Evolutionary conservation across 2,329 filamentous ascomycete species (phyloP).

Genomic region (Fusarium sp.): DNA sequence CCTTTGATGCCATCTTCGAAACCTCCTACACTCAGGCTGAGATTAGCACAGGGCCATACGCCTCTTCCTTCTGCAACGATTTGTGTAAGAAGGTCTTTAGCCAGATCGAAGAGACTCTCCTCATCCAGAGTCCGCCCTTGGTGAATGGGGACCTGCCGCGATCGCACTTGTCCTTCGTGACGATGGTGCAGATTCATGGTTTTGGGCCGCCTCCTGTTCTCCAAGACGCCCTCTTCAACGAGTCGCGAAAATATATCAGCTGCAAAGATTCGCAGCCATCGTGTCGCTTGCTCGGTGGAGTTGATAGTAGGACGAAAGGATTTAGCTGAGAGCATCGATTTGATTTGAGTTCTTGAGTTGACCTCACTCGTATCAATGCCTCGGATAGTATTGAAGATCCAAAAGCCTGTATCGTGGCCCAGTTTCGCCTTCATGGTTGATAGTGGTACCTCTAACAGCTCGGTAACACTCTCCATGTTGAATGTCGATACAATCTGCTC

Average conservation of each 20-base stretch:
- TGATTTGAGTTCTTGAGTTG: slow-evolving; percentile 90
- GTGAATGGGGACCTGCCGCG: slow-evolving; percentile 80
- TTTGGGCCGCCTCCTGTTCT: slow-evolving; percentile 86
- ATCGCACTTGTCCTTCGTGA: slow-evolving; percentile 77
- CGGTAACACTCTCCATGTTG: slow-evolving; percentile 80
- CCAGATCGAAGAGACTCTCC: slow-evolving; percentile 76
- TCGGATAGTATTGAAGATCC: slow-evolving; percentile 86
- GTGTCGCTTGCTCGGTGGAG: slow-evolving; percentile 78
- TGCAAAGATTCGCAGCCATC: slow-evolving; percentile 91
- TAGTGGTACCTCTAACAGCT: slow-evolving; percentile 77
- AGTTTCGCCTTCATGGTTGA: slow-evolving; percentile 82
- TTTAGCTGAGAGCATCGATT: slow-evolving; percentile 97
- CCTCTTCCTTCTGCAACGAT: slow-evolving; percentile 76
- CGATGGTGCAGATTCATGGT: slow-evolving; percentile 88
- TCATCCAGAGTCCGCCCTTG: slow-evolving; percentile 80
- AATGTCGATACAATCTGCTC: slow-evolving; percentile 86
- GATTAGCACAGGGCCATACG: slow-evolving; percentile 91
- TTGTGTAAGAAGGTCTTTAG: slow-evolving; percentile 80
- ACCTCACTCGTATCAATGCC: slow-evolving; percentile 91
- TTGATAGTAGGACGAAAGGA: slow-evolving; percentile 90
- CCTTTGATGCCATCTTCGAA: slow-evolving; percentile 89
- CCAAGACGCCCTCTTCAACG: slow-evolving; percentile 88
- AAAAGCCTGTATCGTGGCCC: slow-evolving; percentile 84
- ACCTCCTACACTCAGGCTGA: slow-evolving; percentile 88
- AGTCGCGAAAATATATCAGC: slow-evolving; percentile 91